Conservation (phyloP, 208 protist species). For the Tritrichomonas foetus region DNA sequence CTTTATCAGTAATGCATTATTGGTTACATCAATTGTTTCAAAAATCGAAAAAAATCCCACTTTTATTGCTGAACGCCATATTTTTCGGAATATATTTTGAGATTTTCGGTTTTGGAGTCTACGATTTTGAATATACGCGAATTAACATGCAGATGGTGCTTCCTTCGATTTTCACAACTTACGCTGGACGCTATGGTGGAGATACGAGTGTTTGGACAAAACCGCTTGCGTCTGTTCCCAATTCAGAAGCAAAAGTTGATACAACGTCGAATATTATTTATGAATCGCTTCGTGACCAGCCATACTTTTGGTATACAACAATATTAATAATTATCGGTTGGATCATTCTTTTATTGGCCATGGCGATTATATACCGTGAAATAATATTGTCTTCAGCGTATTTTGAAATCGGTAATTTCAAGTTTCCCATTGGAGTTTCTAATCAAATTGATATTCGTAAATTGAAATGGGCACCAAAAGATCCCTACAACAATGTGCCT, state of each 20-base stretch:
- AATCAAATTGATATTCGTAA: too few species aligned
- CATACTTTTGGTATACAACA: background rate
- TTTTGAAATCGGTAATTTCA: too few species aligned
- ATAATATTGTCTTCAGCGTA: background rate
- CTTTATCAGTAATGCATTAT: background rate
- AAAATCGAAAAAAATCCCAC: background rate
- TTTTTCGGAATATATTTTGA: slow-evolving; percentile 7
- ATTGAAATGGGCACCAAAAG: too few species aligned
- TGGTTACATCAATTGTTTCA: background rate
- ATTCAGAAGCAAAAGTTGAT: too few species aligned
- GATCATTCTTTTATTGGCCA: background rate
- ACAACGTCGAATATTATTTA: background rate
- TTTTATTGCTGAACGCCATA: background rate
- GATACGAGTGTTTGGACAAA: background rate
- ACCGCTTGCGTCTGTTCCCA: background rate
- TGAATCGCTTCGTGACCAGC: background rate
- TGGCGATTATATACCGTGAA: background rate
- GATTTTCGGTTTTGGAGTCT: background rate
- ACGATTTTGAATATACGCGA: background rate
- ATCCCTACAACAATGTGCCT: background rate
- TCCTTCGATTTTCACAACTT: background rate
- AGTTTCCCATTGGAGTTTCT: too few species aligned
- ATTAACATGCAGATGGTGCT: background rate
- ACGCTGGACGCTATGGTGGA: background rate
- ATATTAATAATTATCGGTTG: background rate